Conservation (phyloP, 164 flowering plant genomes). For the Hamamelis virginiana region DNA sequence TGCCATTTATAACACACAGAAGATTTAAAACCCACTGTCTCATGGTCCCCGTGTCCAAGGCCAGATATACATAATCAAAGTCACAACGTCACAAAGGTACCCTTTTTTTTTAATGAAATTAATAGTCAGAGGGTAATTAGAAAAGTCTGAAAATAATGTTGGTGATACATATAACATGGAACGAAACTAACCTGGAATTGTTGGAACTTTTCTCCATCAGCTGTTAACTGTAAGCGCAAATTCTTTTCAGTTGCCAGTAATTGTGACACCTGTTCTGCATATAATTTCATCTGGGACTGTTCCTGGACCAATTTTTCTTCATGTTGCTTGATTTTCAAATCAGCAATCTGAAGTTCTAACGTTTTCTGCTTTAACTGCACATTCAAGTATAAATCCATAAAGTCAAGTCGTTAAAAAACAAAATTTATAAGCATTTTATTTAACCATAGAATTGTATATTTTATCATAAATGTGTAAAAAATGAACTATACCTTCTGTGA, state of each 20-base stretch:
- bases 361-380: slow-evolving; percentile 84
- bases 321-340: slow-evolving; percentile 77
- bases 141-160: not conserved
- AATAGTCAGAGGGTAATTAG: not conserved
- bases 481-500: slow-evolving; percentile 56
- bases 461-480: not conserved
- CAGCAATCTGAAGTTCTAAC: slow-evolving; percentile 88
- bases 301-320: slow-evolving; percentile 81
- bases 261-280: slow-evolving; percentile 89
- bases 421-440: slow-evolving; percentile 3
- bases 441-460: not conserved
- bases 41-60: too few species aligned
- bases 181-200: slow-evolving; percentile 77
- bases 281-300: slow-evolving; percentile 77
- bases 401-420: too few species aligned
- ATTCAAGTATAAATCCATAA: slow-evolving; percentile 14
- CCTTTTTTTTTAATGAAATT: not conserved
- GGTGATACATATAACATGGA: not conserved
- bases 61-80: not conserved
- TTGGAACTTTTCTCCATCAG: slow-evolving; percentile 95
- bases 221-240: slow-evolving; percentile 74
- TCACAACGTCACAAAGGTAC: not conserved
- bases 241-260: slow-evolving; percentile 82
- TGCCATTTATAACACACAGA: too few species aligned
- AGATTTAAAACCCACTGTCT: too few species aligned